A percentile compares a stretch with the other conserved stretches of the same genome.
Conservation (phyloP, 176 grass and related monocot species). For the Lolium perenne region DNA sequence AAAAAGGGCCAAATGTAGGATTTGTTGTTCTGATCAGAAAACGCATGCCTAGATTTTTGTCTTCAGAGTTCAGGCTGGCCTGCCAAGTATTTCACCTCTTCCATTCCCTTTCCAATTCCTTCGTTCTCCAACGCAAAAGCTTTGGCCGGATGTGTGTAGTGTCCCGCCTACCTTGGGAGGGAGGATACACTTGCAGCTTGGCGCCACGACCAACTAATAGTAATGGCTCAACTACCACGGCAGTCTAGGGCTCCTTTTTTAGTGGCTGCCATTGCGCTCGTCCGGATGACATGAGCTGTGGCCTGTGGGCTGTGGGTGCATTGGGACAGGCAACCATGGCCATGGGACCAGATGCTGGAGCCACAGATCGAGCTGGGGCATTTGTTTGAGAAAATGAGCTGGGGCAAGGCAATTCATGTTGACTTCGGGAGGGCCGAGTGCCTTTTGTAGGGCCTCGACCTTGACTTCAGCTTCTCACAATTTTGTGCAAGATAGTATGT, state of each 20-base stretch:
- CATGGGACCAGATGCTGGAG: not conserved
- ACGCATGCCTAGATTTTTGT: not conserved
- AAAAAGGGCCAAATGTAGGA: not conserved
- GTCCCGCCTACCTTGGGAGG: not conserved
- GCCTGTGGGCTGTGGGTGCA: not conserved
- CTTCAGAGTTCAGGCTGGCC: not conserved
- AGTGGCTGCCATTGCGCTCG: slow-evolving; percentile 17
- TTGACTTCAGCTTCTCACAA: no score
- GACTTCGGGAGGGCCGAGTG: not conserved
- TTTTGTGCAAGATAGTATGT: no score
- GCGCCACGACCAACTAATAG: slow-evolving; percentile 21
- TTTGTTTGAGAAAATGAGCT: no score
- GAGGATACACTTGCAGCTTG: not conserved
- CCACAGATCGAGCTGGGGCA: not conserved
- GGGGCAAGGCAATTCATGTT: slow-evolving; percentile 17
- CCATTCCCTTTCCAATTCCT: not conserved
- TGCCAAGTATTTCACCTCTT: not conserved
- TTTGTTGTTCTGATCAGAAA: not conserved
- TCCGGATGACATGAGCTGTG: not conserved
- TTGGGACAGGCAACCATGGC: slow-evolving; percentile 30
- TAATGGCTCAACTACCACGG: slow-evolving; percentile 47
- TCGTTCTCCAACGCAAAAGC: slow-evolving; percentile 17
- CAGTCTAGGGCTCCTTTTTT: not conserved
- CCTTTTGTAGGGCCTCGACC: not conserved
- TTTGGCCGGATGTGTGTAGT: not conserved